phyloP scores from a whole-genome alignment of 1,139 yeast genomes.

The Yamadazyma triangularis region DNA sequence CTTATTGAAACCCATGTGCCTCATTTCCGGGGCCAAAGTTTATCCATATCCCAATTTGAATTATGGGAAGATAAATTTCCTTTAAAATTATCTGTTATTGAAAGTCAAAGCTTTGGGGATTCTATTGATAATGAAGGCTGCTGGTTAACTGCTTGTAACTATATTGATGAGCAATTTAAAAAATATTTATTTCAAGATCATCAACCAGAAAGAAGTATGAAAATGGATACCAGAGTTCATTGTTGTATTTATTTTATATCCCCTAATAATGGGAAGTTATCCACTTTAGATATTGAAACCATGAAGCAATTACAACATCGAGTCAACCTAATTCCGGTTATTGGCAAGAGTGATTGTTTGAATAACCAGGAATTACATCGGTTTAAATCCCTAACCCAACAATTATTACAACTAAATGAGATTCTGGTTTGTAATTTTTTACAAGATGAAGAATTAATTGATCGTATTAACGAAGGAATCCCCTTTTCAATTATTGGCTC shows the following conservation, averaged over 20 bases:
- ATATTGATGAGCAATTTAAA: constrained; percentile 59
- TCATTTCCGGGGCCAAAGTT: constrained; percentile 14
- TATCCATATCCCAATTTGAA: constrained; percentile 32
- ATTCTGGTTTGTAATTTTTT: constrained; percentile 58
- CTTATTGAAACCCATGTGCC: constrained; percentile 4
- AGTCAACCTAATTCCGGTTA: constrained; percentile 72
- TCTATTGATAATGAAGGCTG: constrained; percentile 41
- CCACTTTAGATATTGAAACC: constrained; percentile 58
- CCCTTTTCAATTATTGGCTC: constrained; percentile 67
- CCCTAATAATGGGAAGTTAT: constrained; percentile 51
- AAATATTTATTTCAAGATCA: constrained; percentile 59
- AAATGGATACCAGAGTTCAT: constrained; percentile 63
- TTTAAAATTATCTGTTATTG: constrained; percentile 44
- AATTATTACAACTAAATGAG: constrained; percentile 39
- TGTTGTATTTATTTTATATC: constrained; percentile 70
- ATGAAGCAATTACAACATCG: constrained; percentile 63
- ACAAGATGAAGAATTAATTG: constrained; percentile 32
- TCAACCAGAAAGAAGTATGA: constrained; percentile 56
- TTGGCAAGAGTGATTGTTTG: constrained; percentile 71
- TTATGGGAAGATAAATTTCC: constrained; percentile 50
- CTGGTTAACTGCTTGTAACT: constrained; percentile 57
- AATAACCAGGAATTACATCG: constrained; percentile 33
- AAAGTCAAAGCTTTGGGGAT: constrained; percentile 33
- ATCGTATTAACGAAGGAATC: constrained; percentile 26
- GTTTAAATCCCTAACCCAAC: constrained; percentile 44